Base-by-base conservation (phyloP, 2,329 filamentous ascomycete species). In the Fusarium sp. region DNA sequence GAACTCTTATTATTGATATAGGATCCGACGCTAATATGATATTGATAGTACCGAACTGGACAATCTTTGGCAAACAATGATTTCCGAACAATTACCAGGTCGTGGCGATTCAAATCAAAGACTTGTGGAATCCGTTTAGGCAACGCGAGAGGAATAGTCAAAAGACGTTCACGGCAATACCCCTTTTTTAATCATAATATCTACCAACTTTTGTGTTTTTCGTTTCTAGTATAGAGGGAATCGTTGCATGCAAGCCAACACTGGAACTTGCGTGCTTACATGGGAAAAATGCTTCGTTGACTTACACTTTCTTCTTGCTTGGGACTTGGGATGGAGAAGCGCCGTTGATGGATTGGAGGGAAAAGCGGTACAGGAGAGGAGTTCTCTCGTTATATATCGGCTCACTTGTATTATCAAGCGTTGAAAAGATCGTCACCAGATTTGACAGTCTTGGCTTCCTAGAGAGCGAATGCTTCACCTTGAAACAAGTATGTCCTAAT, bases 1-100 rank as follows among this genome's bases (percentile, higher is more conserved):
- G 20, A 11, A 47, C 79, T 18, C 30, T 15, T 15, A 3, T 22
- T 44, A 44, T 25, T 9, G 20, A 34, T 12, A 8, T 6, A 10
- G 10, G n/a, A 45, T 18, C 20, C 30, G 8, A 20, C 49, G 43
- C 62, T 77, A 68, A 79, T 68, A 27, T 45, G 22, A 45, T 34
- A 20, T 32, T 22, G 6, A 34, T 25, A 83, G 81, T 11, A 75
- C 78, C 12, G 79, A 77, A n/a, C 75, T 84, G 32, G 77, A 80
- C 42, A 55, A 68, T 3, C 75, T 72, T n/a, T 84, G 82, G 82
- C 63, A 69, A 9, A 60, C 50, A 6, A 78, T 83, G 74, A 59
- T 80, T 27, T 81, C 81, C 3, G 78, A 81, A 29, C 67, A 63
- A 49, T 67, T 79, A 44, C 73, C 76, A 8, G 69, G 62, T 20